Conservation (phyloP, 169 alveolate species). For the Theileria annulata region DNA sequence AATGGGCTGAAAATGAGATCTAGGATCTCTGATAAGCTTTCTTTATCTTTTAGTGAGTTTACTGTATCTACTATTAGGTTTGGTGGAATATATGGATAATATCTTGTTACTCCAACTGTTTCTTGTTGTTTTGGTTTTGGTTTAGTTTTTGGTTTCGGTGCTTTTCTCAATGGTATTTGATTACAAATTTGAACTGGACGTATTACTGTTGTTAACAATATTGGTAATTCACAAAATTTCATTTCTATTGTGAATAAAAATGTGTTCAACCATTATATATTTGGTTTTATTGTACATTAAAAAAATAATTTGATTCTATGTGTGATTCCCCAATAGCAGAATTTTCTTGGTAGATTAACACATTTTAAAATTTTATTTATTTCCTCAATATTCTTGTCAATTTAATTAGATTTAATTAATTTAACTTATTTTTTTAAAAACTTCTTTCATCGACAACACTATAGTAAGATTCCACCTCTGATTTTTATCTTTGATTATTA, state of each 20-base stretch:
- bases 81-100: constrained; percentile 78
- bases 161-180: constrained; percentile 53
- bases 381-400: not conserved
- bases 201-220: not conserved
- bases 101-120: constrained; percentile 67
- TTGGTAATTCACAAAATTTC: not conserved
- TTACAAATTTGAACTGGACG: constrained; percentile 10
- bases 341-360: not conserved
- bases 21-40: constrained; percentile 66
- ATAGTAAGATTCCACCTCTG: too few relatives aligned
- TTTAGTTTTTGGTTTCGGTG: constrained; percentile 30
- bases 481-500: not conserved
- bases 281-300: not conserved
- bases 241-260: not conserved
- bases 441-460: too few relatives aligned
- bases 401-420: too few relatives aligned
- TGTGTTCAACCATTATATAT: not conserved
- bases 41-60: constrained; percentile 69
- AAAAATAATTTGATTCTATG: not conserved
- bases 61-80: constrained; percentile 75
- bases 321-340: not conserved
- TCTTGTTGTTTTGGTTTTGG: constrained; percentile 39
- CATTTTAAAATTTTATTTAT: not conserved
- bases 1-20: constrained; percentile 75
- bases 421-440: too few relatives aligned